Evolutionary conservation across 1,139 yeast species (phyloP).

Genomic region (Diutina rugosa): DNA sequence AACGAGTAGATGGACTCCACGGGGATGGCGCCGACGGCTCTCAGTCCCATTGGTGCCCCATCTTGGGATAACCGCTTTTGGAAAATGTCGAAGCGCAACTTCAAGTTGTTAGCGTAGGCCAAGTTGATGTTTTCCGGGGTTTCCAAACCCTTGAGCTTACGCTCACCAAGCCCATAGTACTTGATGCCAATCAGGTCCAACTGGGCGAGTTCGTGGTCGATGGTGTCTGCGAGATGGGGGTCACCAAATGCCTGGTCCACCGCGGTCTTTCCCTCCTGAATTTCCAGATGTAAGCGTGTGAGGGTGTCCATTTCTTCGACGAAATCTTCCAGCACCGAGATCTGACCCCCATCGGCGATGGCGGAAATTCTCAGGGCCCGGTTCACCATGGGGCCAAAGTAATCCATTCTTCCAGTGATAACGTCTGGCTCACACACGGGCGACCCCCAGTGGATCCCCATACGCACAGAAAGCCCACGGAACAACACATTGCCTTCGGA

Average conservation of each 20-base stretch:
- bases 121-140: constrained; percentile 81
- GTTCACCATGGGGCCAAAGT: constrained; percentile 97
- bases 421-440: constrained; percentile 95
- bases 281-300: constrained; percentile 36
- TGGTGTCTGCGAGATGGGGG: constrained; percentile 44
- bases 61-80: constrained; percentile 15
- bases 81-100: constrained; percentile 40
- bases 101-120: constrained; percentile 57
- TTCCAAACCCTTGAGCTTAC: constrained; percentile 86
- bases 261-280: constrained; percentile 23
- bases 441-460: constrained; percentile 98
- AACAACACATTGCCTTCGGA: constrained; percentile 49
- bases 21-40: constrained; percentile 28
- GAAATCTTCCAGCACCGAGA: constrained; percentile 75
- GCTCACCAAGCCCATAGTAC: constrained; percentile 70
- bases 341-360: constrained; percentile 97
- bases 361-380: constrained; percentile 89
- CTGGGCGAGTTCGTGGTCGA: constrained; percentile 56
- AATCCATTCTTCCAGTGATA: constrained; percentile 94
- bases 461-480: constrained; percentile 85
- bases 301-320: constrained; percentile 56
- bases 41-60: constrained; percentile 10
- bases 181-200: constrained; percentile 60
- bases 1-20: constrained; percentile 33
- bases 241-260: constrained; percentile 46